Percentiles rank a stretch among this genome's conserved stretches.
phyloP scores from a whole-genome alignment of 108 stramenopile genomes.

The Nitzschia putrida region DNA sequence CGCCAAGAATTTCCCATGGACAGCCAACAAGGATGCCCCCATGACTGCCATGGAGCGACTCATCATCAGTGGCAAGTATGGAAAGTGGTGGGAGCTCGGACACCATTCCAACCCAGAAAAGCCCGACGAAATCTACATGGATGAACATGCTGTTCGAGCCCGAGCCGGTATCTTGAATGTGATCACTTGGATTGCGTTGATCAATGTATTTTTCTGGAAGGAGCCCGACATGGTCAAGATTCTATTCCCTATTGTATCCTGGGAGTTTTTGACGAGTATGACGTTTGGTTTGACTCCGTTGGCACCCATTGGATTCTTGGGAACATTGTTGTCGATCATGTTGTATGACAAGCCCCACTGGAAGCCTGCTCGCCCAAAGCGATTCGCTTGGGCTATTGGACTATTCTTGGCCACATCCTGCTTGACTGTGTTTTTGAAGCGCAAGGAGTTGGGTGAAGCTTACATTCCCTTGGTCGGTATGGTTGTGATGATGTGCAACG shows the following conservation, averaged over 20 bases:
- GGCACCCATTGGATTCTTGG: conserved; percentile 49
- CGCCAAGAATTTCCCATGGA: no score
- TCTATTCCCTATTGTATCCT: conserved; percentile 43
- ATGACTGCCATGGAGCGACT: no score
- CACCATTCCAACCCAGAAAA: no score
- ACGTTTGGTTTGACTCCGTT: conserved; percentile 55
- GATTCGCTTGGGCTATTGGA: conserved; percentile 64
- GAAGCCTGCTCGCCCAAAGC: conserved; percentile 61
- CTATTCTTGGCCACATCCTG: conserved; percentile 39
- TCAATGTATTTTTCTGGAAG: no score
- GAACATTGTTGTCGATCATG: conserved; percentile 32
- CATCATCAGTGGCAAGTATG: no score
- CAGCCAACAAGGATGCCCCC: no score
- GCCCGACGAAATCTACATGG: no score
- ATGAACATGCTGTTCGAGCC: no score
- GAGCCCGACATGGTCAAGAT: no score
- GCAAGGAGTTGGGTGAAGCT: conserved; percentile 27
- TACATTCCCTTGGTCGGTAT: conserved; percentile 26
- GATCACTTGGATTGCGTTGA: no score
- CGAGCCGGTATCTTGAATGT: no score
- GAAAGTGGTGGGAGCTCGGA: no score
- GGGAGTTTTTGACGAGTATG: conserved; percentile 42
- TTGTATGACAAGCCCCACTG: conserved; percentile 42
- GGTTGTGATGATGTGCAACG: conserved; percentile 42
- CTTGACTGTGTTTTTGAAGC: conserved; percentile 28